Conservation (phyloP, 2,329 filamentous ascomycete species). For the Penicillium sp. region DNA sequence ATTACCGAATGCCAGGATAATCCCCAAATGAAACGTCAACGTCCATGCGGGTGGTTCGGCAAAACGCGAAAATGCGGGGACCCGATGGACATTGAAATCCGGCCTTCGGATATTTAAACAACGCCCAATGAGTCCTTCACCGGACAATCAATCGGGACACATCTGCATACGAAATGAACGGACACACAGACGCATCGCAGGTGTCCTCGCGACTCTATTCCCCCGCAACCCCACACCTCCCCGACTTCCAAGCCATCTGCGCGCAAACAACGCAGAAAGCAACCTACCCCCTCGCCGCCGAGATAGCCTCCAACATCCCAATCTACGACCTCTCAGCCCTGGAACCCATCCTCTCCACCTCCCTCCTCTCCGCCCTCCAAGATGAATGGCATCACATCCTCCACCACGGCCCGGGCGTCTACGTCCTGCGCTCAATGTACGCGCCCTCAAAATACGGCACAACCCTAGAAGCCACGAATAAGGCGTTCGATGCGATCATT, state of each 20-base stretch:
- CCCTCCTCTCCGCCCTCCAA: slow-evolving; percentile 49
- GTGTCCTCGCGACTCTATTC: slow-evolving; percentile 28
- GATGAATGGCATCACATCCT: slow-evolving; percentile 64
- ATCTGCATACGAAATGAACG: neutral
- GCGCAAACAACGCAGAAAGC: slow-evolving; percentile 38
- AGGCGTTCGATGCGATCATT: slow-evolving; percentile 54
- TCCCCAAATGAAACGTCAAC: neutral
- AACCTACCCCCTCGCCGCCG: slow-evolving; percentile 52
- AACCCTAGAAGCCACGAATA: slow-evolving; percentile 52
- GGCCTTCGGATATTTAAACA: slow-evolving; percentile 10
- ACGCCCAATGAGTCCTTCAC: neutral
- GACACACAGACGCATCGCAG: slow-evolving; percentile 7
- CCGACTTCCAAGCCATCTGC: slow-evolving; percentile 50
- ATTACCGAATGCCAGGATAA: slow-evolving; percentile 6
- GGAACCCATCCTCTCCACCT: slow-evolving; percentile 28
- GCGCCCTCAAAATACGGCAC: slow-evolving; percentile 31
- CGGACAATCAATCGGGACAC: neutral
- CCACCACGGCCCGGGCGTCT: slow-evolving; percentile 59
- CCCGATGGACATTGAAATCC: slow-evolving; percentile 22
- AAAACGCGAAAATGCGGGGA: slow-evolving; percentile 13
- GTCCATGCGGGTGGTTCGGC: slow-evolving; percentile 7
- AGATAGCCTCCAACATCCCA: slow-evolving; percentile 55
- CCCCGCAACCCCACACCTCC: slow-evolving; percentile 28
- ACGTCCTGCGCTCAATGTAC: slow-evolving; percentile 59
- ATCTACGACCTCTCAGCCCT: slow-evolving; percentile 54